Evolutionary conservation across 495 filamentous ascomycete species (phyloP), one percentile per base, ranked within the genome.

Genomic region (Penicillium turbatum): DNA sequence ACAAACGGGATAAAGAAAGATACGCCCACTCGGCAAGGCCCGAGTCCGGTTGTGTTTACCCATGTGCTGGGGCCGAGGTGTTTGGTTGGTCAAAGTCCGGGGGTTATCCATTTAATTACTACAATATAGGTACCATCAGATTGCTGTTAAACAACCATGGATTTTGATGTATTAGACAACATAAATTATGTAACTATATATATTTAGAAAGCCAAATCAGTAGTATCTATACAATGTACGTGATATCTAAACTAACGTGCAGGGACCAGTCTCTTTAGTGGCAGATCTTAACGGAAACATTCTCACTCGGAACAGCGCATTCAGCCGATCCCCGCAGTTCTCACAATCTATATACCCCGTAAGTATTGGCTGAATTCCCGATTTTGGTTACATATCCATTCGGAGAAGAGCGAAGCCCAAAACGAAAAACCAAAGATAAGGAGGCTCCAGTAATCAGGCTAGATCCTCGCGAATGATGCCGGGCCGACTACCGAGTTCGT

Each of bases 1-100:
- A 41, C 27, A 43, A 39, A 57, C 48, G 40, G 66, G 64, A 67
- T 60, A 63, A 63, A 61, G 59, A 64, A 61, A 67, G 64, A 65
- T 59, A 68, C 62, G 60, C 48, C 49, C 52, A 49, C 43, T 61
- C 58, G 51, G 61, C 53, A 56, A 61, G 53, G 24, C 41, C 54
- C 30, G 43, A 34, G 8, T 32, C 12, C 21, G 21, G 21, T n/a
- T 15, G 16, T 16, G 16, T 46, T 46, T 24, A 30, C 19, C 46
- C 60, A 60, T 61, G 62, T 64, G 62, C 47, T 19, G 53, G 30
- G 16, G 24, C 36, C 15, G 12, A 38, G 15, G 16, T 17, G 21
- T 52, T 32, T 64, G 59, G 59, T 63, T 65, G 63, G 60, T 24
- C 21, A 2, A 24, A 24, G 21, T 24, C 21, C 21, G 21, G 21